Conservation (phyloP, 1,284 basidiomycete genomes). For the Inonotus hispidus region DNA sequence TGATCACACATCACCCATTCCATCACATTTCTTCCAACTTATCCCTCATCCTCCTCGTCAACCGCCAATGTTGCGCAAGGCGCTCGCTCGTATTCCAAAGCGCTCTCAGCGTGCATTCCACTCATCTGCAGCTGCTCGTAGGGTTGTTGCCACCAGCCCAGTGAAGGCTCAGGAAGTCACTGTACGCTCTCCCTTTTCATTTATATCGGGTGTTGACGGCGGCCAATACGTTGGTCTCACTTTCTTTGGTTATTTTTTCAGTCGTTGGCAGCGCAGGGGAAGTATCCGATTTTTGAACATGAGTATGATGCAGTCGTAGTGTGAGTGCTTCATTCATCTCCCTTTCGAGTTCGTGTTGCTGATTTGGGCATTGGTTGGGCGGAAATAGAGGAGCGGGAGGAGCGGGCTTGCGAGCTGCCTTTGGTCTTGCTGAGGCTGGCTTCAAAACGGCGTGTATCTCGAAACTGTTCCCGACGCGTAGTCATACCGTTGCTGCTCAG, state of each 20-base stretch:
- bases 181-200: constrained; percentile 35
- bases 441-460: constrained; percentile 99
- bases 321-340: constrained; percentile 46
- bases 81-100: constrained; percentile 37
- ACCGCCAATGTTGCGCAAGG: constrained; percentile 31
- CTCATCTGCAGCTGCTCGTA: constrained; percentile 49
- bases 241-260: constrained; percentile 26
- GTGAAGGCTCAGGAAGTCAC: constrained; percentile 81
- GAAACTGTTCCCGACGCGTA: constrained; percentile 98
- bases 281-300: constrained; percentile 97
- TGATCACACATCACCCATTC: neutral
- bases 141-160: constrained; percentile 71
- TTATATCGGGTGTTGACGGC: neutral
- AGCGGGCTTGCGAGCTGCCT: constrained; percentile 96
- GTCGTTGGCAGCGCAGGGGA: constrained; percentile 68
- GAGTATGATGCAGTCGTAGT: constrained; percentile 96
- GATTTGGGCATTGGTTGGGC: neutral
- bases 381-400: constrained; percentile 86
- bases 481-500: constrained; percentile 98
- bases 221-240: constrained; percentile 14
- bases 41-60: constrained; percentile 2
- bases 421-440: constrained; percentile 97
- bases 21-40: neutral
- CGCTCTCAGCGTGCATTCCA: constrained; percentile 55
- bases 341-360: neutral